Evolutionary conservation across 129 eudicot species (phyloP).

Genomic region (Pittosporum tobira): DNA sequence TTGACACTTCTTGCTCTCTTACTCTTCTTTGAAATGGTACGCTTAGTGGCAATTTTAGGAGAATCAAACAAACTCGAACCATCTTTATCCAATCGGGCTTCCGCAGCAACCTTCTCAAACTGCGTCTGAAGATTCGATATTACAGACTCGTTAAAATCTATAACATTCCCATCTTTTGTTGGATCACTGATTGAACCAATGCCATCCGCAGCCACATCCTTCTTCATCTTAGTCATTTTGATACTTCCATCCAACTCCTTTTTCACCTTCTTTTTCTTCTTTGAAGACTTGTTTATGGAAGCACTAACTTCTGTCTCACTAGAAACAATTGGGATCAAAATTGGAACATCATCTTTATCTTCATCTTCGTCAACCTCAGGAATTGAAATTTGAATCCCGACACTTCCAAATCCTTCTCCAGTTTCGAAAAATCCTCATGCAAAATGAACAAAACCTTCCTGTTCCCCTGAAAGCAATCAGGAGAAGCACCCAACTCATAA

Average conservation of each 20-base stretch:
- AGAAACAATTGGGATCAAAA: constrained; percentile 37
- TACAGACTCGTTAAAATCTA: constrained; percentile 41
- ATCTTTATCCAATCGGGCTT: constrained; percentile 38
- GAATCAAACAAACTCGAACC: constrained; percentile 29
- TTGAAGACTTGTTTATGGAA: constrained; percentile 12
- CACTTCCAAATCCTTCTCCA: constrained; percentile 64
- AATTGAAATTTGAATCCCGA: constrained; percentile 48
- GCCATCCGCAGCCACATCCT: constrained; percentile 22
- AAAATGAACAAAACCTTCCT: constrained; percentile 73
- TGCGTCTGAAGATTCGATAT: constrained; percentile 79
- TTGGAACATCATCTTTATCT: constrained; percentile 47
- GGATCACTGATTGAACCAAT: constrained; percentile 17
- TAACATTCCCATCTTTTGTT: constrained; percentile 12
- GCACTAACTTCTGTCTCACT: constrained; percentile 10
- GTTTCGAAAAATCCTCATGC: constrained; percentile 55
- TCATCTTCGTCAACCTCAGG: constrained; percentile 31
- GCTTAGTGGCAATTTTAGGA: constrained; percentile 22
- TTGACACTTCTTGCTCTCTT: constrained; percentile 37
- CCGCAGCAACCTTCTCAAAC: constrained; percentile 73
- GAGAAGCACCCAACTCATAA: constrained; percentile 53
- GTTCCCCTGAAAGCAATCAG: constrained; percentile 81
- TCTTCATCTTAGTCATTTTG: constrained; percentile 21
- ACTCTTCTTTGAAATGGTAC: constrained; percentile 40
- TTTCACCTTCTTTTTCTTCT: constrained; percentile 47
- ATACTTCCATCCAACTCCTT: constrained; percentile 20